Evolutionary conservation across 768 basidiomycete genomes (phyloP).

Genomic region (Suillus sp.): DNA sequence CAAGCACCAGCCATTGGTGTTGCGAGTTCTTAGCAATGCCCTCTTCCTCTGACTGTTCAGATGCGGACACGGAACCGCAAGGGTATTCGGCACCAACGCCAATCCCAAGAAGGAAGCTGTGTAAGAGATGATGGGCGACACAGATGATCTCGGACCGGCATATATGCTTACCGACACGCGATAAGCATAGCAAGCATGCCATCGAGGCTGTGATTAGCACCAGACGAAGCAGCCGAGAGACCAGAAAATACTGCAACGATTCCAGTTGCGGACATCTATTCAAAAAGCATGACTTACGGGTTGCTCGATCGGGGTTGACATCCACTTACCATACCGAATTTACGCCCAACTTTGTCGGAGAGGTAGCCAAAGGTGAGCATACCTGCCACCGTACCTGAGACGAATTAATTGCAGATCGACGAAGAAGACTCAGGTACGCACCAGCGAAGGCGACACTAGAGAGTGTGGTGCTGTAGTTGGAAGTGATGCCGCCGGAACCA

Average conservation of each 20-base stretch:
- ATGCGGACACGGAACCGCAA: constrained; percentile 84
- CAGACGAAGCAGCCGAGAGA: constrained; percentile 81
- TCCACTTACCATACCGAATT: constrained; percentile 77
- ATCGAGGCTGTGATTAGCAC: constrained; percentile 67
- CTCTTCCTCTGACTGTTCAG: constrained; percentile 87
- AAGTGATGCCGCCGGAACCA: constrained; percentile 39
- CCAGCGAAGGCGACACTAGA: constrained; percentile 80
- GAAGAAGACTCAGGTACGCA: constrained; percentile 68
- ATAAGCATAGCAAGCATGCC: constrained; percentile 79
- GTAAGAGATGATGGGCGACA: neutral
- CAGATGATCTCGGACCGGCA: neutral
- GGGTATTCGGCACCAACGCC: constrained; percentile 91
- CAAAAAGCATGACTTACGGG: constrained; percentile 20
- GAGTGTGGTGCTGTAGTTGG: constrained; percentile 62
- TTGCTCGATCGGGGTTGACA: neutral
- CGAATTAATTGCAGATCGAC: constrained; percentile 64
- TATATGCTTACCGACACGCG: constrained; percentile 62
- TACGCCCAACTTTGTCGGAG: constrained; percentile 84
- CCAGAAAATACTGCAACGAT: constrained; percentile 86
- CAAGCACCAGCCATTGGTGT: constrained; percentile 83
- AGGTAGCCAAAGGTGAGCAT: constrained; percentile 83
- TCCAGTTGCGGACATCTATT: constrained; percentile 75
- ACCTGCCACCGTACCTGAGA: constrained; percentile 84
- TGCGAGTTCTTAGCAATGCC: constrained; percentile 78
- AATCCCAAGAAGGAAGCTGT: constrained; percentile 84